Evolutionary conservation across 495 filamentous ascomycete genomes (phyloP).

Genomic region (Xeromyces bisporus): DNA sequence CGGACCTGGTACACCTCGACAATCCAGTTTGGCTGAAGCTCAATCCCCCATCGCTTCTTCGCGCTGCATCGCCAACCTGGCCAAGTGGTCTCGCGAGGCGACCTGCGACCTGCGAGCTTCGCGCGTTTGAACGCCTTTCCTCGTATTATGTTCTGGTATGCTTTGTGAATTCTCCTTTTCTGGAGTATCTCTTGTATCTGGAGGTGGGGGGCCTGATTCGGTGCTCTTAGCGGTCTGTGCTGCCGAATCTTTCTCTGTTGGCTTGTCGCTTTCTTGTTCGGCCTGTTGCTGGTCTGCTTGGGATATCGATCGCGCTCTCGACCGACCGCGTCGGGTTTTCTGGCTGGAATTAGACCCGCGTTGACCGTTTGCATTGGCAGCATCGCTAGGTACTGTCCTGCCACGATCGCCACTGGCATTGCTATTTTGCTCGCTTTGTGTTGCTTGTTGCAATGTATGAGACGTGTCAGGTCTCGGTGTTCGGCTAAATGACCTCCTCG

Average conservation of each 20-base stretch:
- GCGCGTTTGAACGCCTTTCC: conserved; percentile 3
- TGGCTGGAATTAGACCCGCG: conserved; percentile 2
- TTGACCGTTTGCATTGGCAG: conserved; percentile 1
- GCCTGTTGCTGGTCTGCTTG: no score
- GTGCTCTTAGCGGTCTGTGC: background rate
- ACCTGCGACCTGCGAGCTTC: conserved; percentile 24
- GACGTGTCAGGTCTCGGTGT: conserved; percentile 5
- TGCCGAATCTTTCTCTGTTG: background rate
- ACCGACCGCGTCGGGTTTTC: conserved; percentile 8
- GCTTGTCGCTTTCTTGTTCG: background rate
- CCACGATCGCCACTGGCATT: conserved; percentile 3
- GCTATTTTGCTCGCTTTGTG: conserved; percentile 7
- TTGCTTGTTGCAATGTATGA: conserved; percentile 7
- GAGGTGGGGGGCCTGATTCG: background rate
- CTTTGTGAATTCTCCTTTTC: background rate
- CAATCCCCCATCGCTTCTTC: conserved; percentile 25
- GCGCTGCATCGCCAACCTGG: conserved; percentile 24
- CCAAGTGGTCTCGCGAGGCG: conserved; percentile 22
- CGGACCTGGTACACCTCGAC: no score
- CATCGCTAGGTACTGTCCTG: conserved; percentile 6
- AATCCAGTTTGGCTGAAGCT: no score
- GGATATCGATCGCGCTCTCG: background rate
- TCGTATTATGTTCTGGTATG: background rate
- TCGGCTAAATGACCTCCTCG: conserved; percentile 17
- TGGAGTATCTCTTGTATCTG: background rate